These are phyloP conservation scores for Penicillium egyptiacum DNA, from an alignment of 495 filamentous ascomycete species.

Conservation along the genomic window DNA sequence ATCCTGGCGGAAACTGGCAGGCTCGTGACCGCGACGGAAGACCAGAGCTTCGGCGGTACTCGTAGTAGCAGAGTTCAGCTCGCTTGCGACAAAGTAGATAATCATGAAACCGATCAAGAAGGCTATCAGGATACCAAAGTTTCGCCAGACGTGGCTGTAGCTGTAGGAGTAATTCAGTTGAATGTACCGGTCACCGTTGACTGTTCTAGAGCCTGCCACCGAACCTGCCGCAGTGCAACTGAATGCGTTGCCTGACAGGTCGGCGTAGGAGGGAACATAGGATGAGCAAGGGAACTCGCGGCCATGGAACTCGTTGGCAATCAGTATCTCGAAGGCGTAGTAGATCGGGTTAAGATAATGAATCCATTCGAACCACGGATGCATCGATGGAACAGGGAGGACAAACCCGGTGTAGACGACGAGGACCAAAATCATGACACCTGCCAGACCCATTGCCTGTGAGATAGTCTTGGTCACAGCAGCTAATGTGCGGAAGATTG, in stretches of 20 bases:
- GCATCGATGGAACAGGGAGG: conserved; percentile 45
- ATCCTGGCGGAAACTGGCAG: conserved; percentile 30
- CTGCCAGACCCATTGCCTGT: conserved; percentile 47
- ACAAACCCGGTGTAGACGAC: conserved; percentile 49
- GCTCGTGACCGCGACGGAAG: conserved; percentile 36
- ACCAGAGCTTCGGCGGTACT: conserved; percentile 38
- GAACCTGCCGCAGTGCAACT: conserved; percentile 53
- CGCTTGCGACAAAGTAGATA: conserved; percentile 44
- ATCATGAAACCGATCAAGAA: conserved; percentile 59
- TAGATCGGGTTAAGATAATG: conserved; percentile 45
- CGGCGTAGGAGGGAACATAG: conserved; percentile 48
- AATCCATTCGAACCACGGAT: conserved; percentile 50
- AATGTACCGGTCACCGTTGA: conserved; percentile 53
- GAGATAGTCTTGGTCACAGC: conserved; percentile 44
- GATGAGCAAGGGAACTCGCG: conserved; percentile 47
- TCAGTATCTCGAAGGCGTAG: conserved; percentile 45
- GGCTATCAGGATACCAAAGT: conserved; percentile 62
- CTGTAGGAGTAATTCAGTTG: conserved; percentile 51
- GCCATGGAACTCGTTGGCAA: conserved; percentile 59
- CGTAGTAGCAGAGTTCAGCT: conserved; percentile 33
- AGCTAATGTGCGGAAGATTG: conserved; percentile 46
- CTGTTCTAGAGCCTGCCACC: conserved; percentile 42
- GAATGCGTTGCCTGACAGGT: conserved; percentile 35
- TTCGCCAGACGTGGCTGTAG: conserved; percentile 61
- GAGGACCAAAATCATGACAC: conserved; percentile 42